Base-by-base conservation (phyloP, 2,329 filamentous ascomycete species). In the Podosphaera aphanis region DNA sequence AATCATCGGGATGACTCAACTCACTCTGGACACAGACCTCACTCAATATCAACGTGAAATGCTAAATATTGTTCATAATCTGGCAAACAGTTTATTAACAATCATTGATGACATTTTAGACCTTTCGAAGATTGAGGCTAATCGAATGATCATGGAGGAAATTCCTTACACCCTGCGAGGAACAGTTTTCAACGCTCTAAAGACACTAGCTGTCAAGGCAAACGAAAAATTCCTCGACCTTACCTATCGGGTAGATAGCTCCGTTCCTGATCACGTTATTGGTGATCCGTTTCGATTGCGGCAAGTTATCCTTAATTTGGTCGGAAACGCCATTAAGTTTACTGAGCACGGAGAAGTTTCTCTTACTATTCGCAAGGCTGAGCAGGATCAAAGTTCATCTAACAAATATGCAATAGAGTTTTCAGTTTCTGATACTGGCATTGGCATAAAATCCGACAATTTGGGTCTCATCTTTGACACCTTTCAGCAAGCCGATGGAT, bases 301-400 rank as follows among this genome's bases (percentile, higher is more conserved):
- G 51, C 90, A 98, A 63, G 93, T 98, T 55, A 94, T 95, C 50
- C 72, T 95, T 47, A 98, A 98, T 63, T 68, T 98, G 47, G 88
- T 95, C 46, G 90, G 90, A 58, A 98, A 98, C 57, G 88, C 90
- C 46, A 94, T 98, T 69, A 98, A 98, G 60, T 98, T 98, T 62
- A 95, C 90, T 2, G 88, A 95, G 62, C 80, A 92, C 56, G 90
- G 90, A 50, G 85, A 93, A 61, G 90, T 98, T 56, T 92, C 86
- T 61, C 74, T 95, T 45, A 85, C 81, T n/a, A 94, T 95, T 55
- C 77, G 78, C 56, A 69, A 77, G 63, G 68, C 82, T 25, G 68
- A 74, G 50, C 70, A 77, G 42, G 71, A 77, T 42, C 69, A 75
- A 37, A 80, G 74, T 55, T 70, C 69, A 11, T 67, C 70, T 10